Conservation (phyloP, 768 basidiomycete genomes). For the Boletus speciosus region DNA sequence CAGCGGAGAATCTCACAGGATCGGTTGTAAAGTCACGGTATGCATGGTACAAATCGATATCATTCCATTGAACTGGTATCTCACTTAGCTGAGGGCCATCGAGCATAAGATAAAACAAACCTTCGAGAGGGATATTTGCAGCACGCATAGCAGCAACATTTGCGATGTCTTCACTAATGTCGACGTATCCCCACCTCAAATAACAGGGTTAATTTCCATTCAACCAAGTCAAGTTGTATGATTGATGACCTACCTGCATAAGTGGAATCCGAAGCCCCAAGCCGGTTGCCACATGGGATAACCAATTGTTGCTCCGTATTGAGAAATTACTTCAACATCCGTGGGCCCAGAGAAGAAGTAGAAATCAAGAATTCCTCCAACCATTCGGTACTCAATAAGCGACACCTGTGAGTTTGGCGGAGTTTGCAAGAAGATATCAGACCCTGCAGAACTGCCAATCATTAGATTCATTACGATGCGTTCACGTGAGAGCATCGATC, state of each 20-base stretch:
- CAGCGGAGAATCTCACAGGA: conserved; percentile 56
- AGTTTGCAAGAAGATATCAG: conserved; percentile 66
- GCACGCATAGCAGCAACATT: conserved; percentile 57
- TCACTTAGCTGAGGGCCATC: neutral
- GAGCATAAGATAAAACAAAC: conserved; percentile 26
- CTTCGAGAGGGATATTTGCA: conserved; percentile 76
- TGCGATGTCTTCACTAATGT: conserved; percentile 54
- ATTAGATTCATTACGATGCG: neutral
- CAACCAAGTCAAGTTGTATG: neutral
- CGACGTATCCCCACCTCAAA: conserved; percentile 43
- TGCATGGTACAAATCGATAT: conserved; percentile 71
- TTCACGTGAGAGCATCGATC: neutral
- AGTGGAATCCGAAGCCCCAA: conserved; percentile 79
- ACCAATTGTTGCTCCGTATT: conserved; percentile 67
- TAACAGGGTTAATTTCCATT: neutral
- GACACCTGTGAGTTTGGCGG: conserved; percentile 54
- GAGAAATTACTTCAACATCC: conserved; percentile 58
- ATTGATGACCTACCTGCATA: conserved; percentile 47
- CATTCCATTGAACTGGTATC: conserved; percentile 67
- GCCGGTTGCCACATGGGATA: conserved; percentile 67
- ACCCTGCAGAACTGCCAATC: conserved; percentile 53
- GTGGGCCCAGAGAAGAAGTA: conserved; percentile 67
- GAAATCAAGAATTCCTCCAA: conserved; percentile 75
- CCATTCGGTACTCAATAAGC: conserved; percentile 65
- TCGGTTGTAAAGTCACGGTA: conserved; percentile 68